phyloP scores from a whole-genome alignment of 1,284 basidiomycete species.

The Erythrobasidium hasegawianum region DNA sequence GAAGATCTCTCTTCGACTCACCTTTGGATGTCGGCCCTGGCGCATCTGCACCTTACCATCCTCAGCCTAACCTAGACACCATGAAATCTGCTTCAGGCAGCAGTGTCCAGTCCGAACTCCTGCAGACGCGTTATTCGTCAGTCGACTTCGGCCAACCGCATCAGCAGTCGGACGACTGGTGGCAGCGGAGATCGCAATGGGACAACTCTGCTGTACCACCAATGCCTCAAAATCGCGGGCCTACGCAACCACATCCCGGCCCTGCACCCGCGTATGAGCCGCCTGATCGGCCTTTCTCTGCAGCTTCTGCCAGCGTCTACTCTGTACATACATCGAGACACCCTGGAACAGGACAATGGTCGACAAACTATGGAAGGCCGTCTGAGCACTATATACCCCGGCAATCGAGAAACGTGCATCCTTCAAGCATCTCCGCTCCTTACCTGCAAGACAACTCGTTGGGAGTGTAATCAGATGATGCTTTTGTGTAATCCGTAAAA shows the following conservation, averaged over 20 bases:
- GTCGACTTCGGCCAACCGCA: constrained; percentile 9
- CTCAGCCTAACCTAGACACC: constrained; percentile 9
- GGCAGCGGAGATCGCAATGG: constrained; percentile 30
- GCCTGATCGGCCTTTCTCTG: constrained; percentile 21
- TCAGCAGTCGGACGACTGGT: constrained; percentile 13
- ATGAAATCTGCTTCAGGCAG: constrained; percentile 25
- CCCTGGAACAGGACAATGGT: background rate
- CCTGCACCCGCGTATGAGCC: background rate
- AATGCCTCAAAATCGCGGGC: background rate
- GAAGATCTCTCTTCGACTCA: constrained; percentile 1
- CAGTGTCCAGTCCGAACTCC: constrained; percentile 27
- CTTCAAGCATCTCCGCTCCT: constrained; percentile 20
- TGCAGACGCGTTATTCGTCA: constrained; percentile 9
- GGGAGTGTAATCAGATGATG: background rate
- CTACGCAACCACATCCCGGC: no score
- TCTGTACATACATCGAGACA: constrained; percentile 3
- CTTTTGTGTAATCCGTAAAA: background rate
- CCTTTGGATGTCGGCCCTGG: background rate
- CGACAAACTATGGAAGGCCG: background rate
- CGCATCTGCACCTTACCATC: background rate
- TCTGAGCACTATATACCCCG: background rate
- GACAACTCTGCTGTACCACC: constrained; percentile 1
- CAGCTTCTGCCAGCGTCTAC: constrained; percentile 7
- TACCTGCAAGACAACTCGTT: constrained; percentile 31
- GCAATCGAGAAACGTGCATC: background rate